phyloP scores from a whole-genome alignment of 345 rosid species.

The Physaria fendleri region DNA sequence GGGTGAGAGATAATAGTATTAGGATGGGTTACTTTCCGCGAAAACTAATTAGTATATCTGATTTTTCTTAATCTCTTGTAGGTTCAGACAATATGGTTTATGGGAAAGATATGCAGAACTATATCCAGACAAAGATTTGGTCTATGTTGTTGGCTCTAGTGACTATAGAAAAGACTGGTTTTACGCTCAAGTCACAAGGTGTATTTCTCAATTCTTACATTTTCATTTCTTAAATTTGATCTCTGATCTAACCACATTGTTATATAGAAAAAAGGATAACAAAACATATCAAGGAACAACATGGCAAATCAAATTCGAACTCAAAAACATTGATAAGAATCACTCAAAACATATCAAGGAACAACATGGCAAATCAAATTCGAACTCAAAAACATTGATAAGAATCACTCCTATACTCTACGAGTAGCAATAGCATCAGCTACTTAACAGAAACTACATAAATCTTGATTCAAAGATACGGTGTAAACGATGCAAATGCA shows the following conservation, averaged over 20 bases:
- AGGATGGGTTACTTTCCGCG: no score
- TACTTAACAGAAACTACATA: conserved; percentile 18
- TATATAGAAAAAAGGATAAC: conserved; percentile 36
- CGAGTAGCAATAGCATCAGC: conserved; percentile 74
- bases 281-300: conserved; percentile 50
- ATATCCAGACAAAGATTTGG: conserved; percentile 59
- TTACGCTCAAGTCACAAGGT: conserved; percentile 75
- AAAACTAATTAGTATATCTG: no score
- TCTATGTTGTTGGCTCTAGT: conserved; percentile 57
- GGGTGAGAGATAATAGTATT: no score
- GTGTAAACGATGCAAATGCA: conserved; percentile 44
- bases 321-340: conserved; percentile 33
- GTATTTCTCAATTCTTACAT: conserved; percentile 32
- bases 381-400: conserved; percentile 33
- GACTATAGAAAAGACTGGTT: conserved; percentile 79
- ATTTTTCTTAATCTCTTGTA: conserved; percentile 12
- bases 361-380: conserved; percentile 82
- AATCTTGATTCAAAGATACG: conserved; percentile 42
- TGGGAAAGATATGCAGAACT: conserved; percentile 83
- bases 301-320: conserved; percentile 68
- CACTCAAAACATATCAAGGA: conserved; percentile 39
- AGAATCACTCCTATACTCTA: conserved; percentile 40
- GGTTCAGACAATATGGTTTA: conserved; percentile 80
- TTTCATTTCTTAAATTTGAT: neutral
- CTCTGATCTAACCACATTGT: neutral